These are phyloP conservation scores for Fusarium hainanense DNA, from an alignment of 2,329 filamentous ascomycete genomes.

Conservation along the genomic window DNA sequence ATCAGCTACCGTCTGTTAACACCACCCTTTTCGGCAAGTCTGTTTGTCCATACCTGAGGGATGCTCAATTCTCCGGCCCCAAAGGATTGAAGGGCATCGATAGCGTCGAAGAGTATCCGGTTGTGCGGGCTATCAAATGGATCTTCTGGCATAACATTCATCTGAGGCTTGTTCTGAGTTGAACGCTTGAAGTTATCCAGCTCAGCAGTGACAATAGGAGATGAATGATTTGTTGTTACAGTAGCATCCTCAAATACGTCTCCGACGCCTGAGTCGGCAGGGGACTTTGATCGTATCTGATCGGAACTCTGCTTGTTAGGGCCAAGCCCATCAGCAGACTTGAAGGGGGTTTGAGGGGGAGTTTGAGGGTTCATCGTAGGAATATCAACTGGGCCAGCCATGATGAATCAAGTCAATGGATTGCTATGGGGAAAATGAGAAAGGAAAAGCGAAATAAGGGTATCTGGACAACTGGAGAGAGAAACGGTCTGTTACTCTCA, in stretches of 20 bases:
- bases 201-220: neutral
- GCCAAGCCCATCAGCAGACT: neutral
- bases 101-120: conserved; percentile 51
- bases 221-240: neutral
- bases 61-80: conserved; percentile 48
- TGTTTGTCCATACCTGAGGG: conserved; percentile 47
- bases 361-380: conserved; percentile 1
- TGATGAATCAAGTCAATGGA: conserved; percentile 6
- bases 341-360: conserved; percentile 6
- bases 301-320: neutral
- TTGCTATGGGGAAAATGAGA: neutral
- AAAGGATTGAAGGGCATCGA: conserved; percentile 51
- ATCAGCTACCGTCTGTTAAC: too few relatives aligned
- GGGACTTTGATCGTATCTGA: neutral
- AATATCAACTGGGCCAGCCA: conserved; percentile 30
- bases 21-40: too few relatives aligned
- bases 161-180: neutral
- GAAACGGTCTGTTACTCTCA: neutral
- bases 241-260: conserved; percentile 17
- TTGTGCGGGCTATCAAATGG: conserved; percentile 52
- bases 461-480: too few relatives aligned
- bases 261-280: conserved; percentile 20
- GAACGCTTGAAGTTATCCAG: neutral
- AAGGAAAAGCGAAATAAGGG: neutral
- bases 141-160: conserved; percentile 39